Evolutionary conservation across 345 rosid species (phyloP).

Genomic region (Salix udensis): DNA sequence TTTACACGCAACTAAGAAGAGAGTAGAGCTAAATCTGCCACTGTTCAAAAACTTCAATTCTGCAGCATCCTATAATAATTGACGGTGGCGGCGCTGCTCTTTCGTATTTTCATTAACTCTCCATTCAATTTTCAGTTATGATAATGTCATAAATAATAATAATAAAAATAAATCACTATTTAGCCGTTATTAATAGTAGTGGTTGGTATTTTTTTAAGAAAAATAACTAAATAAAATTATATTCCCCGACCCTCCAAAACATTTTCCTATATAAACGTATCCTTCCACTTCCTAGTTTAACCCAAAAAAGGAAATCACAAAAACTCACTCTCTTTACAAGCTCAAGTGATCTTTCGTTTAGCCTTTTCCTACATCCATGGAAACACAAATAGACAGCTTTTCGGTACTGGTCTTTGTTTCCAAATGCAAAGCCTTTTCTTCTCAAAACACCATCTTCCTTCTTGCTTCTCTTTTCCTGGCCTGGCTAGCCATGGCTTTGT

Average conservation of each 20-base stretch:
- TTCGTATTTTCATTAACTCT: not conserved
- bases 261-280: constrained; percentile 28
- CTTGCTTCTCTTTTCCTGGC: constrained; percentile 19
- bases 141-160: not conserved
- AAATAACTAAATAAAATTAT: not conserved
- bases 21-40: not conserved
- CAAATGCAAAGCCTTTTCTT: constrained; percentile 28
- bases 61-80: not conserved
- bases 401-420: constrained; percentile 37
- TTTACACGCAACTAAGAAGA: not conserved
- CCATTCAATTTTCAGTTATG: constrained; percentile 4
- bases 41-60: not conserved
- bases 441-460: constrained; percentile 17
- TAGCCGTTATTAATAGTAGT: not conserved
- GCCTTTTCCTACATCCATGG: constrained; percentile 25
- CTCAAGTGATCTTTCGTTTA: not conserved
- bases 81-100: constrained; percentile 12
- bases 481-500: constrained; percentile 27
- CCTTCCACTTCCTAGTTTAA: constrained; percentile 24
- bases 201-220: not conserved
- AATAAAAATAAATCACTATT: not conserved
- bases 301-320: constrained; percentile 38
- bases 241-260: not conserved
- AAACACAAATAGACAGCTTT: constrained; percentile 28
- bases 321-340: not conserved